Evolutionary conservation across 805 yeast species (phyloP), one percentile per base, ranked within the genome.

Genomic region (Hanseniaspora lindneri): DNA sequence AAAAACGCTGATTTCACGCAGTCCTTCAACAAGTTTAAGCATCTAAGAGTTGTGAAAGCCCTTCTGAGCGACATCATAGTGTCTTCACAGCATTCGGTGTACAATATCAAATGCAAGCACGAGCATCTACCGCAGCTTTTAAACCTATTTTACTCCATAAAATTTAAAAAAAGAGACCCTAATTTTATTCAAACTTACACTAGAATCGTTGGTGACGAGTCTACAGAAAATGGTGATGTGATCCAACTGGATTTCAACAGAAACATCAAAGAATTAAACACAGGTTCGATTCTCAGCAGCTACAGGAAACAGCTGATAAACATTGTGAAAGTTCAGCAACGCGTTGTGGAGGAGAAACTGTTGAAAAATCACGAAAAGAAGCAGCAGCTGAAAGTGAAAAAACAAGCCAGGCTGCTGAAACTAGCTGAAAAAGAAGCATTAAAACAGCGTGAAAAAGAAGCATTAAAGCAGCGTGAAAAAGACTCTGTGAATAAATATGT

Each of bases 31-130:
- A 14, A 24, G 6, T 46, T 37, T 28, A 46, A 46, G 16, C 23
- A 25, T 16, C 25, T 46, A 2, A 16, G 20, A 13, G 39, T 46
- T 32, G 39, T 39, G 3, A 37, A 46, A n/a, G 29, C 25, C 9
- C n/a, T 46, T 4, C 35, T 46, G 21, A 39, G 49, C 19, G 49
- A 46, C 3, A n/a, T 46, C 8, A 37, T 46, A 13, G 5, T 46
- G 5, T 30, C 49, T 3, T 7, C 43, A 13, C 32, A 25, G 8
- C 35, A 17, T 17, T 23, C 17, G 16, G 9, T 46, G 11, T 46
- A 30, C 17, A 46, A 46, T 33, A 23, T 46, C 2, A 46, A 39
- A 17, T 17, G 30, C 8, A 39, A 39, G 13, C 23, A 23, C 5
- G 7, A 24, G 3, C 9, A 19, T 8, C 13, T 39, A 11, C n/a